phyloP scores from a whole-genome alignment of 2,329 filamentous ascomycete species.

The Cladosporium halotolerans region DNA sequence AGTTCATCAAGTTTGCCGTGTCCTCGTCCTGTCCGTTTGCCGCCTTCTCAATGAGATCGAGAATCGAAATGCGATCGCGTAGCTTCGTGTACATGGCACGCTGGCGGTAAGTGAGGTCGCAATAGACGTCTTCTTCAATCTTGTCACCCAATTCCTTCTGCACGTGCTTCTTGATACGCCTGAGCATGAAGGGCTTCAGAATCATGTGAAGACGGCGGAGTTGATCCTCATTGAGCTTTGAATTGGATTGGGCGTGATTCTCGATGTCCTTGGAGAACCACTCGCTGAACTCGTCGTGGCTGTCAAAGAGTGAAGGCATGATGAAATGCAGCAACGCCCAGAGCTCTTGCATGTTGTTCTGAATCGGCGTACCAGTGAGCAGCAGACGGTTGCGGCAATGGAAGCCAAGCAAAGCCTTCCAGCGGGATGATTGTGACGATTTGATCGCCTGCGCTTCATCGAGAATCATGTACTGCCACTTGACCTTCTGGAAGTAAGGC shows the following conservation, averaged over 20 bases:
- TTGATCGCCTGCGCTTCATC: slow-evolving; percentile 99
- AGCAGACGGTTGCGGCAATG: slow-evolving; percentile 91
- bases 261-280: slow-evolving; percentile 97
- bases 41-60: slow-evolving; percentile 96
- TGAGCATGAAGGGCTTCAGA: slow-evolving; percentile 97
- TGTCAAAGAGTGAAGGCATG: slow-evolving; percentile 98
- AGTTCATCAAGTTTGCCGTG: slow-evolving; percentile 93
- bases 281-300: slow-evolving; percentile 85
- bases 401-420: slow-evolving; percentile 92
- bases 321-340: slow-evolving; percentile 98
- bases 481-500: slow-evolving; percentile 97
- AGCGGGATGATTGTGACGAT: slow-evolving; percentile 89
- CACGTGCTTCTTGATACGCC: slow-evolving; percentile 98
- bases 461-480: slow-evolving; percentile 99
- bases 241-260: slow-evolving; percentile 96
- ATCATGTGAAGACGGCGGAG: slow-evolving; percentile 97
- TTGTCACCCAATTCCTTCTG: slow-evolving; percentile 99
- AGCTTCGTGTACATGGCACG: slow-evolving; percentile 87
- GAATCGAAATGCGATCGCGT: slow-evolving; percentile 94
- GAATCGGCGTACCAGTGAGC: slow-evolving; percentile 92
- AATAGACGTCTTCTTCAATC: slow-evolving; percentile 94
- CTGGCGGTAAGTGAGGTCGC: slow-evolving; percentile 92
- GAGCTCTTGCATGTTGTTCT: slow-evolving; percentile 99
- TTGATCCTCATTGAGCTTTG: slow-evolving; percentile 98
- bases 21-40: slow-evolving; percentile 91